phyloP scores from a whole-genome alignment of 2,329 filamentous ascomycete genomes.

The Trichoderma oligosporum region DNA sequence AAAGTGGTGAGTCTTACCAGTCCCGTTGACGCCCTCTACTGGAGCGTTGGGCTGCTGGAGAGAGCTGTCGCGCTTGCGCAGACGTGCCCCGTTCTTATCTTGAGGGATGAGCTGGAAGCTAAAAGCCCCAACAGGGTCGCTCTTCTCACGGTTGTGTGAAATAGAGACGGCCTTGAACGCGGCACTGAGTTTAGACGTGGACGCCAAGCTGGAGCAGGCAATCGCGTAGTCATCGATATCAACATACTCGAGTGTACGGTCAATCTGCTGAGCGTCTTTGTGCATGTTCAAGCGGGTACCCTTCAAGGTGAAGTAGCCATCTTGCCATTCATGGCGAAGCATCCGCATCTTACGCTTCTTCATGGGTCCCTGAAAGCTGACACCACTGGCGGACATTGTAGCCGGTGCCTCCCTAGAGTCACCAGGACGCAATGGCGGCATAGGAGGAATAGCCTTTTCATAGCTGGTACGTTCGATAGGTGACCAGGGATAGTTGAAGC shows the following conservation, averaged over 20 bases:
- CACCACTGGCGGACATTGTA: slow-evolving; percentile 44
- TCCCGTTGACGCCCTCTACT: slow-evolving; percentile 53
- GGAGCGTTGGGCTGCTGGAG: slow-evolving; percentile 33
- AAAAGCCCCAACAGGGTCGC: slow-evolving; percentile 63
- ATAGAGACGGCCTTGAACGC: slow-evolving; percentile 79
- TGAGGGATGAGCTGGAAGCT: slow-evolving; percentile 82
- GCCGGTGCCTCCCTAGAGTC: slow-evolving; percentile 29
- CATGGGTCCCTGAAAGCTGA: slow-evolving; percentile 81
- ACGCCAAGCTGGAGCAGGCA: slow-evolving; percentile 72
- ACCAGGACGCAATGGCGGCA: slow-evolving; percentile 23
- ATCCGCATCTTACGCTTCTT: slow-evolving; percentile 89
- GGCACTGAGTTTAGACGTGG: slow-evolving; percentile 75
- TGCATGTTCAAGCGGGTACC: slow-evolving; percentile 74
- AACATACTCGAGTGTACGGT: slow-evolving; percentile 69
- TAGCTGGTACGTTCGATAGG: slow-evolving; percentile 44
- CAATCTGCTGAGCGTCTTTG: slow-evolving; percentile 52
- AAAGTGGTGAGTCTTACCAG: slow-evolving; percentile 87
- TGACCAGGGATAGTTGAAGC: slow-evolving; percentile 55
- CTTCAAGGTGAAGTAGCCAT: slow-evolving; percentile 83
- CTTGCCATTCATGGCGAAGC: slow-evolving; percentile 89
- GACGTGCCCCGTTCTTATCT: slow-evolving; percentile 50
- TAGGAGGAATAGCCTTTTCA: slow-evolving; percentile 44
- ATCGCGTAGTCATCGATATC: slow-evolving; percentile 88
- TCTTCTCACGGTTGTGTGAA: slow-evolving; percentile 50
- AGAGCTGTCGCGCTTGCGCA: slow-evolving; percentile 53